Base-by-base conservation (phyloP, 2,329 filamentous ascomycete genomes). In the Cercospora zeina region DNA sequence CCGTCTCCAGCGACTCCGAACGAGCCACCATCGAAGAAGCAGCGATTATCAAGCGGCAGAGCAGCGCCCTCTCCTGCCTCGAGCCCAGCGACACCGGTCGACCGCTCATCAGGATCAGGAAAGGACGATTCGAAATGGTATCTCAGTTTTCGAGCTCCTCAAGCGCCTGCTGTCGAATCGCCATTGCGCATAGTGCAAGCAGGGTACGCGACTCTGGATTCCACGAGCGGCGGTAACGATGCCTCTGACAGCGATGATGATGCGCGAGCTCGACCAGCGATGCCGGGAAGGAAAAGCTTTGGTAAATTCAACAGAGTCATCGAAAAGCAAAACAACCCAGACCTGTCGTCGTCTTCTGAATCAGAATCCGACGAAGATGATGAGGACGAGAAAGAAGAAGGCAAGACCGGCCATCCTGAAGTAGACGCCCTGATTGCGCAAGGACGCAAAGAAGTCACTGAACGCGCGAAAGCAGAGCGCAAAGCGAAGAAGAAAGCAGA, bases 41-140 rank as follows among this genome's bases (percentile, higher is more conserved):
- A 85, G 66, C 89, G 88, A 71, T 75, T 81, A 11, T 80, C 81
- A 9, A 73, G 71, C 31, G 71, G 76, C 10, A 72, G 70, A 49
- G 72, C 77, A 21, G 73, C 76, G 31, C 69, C 76, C 45, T 76
- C 81, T 75, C 75, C 71, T 13, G 53, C 67, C n/a, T 67, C 72
- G 68, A 63, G 72, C 56, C 58, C 73, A 34, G 31, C 62, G 64
- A 62, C 53, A 16, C 36, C 59, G 13, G 58, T 54, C 19, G 74
- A 76, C 56, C 77, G 76, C 13, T 62, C 90, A 11, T 84, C 87
- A 63, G 83, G 82, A 68, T 85, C 86, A 64, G 85, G 85, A 8
- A 81, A 83, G 16, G 82, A 85, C 57, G 90, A 93, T 74, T 88
- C 88, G 16, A 87, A 87, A 73, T 93, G 90, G 90, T 87, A 90